phyloP scores from a whole-genome alignment of 306 rosid genomes.

The Rosa chinensis region DNA sequence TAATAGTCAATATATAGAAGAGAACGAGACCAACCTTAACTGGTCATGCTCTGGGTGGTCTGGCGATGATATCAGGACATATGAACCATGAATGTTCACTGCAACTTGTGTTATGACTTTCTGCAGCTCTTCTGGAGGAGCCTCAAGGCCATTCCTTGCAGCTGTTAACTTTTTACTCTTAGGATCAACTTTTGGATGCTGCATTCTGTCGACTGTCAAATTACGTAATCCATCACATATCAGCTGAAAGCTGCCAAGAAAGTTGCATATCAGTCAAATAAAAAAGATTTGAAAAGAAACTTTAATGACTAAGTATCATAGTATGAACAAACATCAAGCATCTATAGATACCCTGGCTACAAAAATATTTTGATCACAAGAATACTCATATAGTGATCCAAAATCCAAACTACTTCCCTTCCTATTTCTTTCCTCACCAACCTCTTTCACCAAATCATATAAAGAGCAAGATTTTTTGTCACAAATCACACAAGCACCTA shows the following conservation, averaged over 20 bases:
- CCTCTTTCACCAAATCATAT: background rate
- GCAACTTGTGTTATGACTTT: slow-evolving; percentile 64
- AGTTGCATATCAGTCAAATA: slow-evolving; percentile 23
- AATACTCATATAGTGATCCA: background rate
- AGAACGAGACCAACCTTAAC: slow-evolving; percentile 52
- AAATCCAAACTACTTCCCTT: background rate
- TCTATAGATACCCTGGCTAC: background rate
- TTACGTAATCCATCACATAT: slow-evolving; percentile 67
- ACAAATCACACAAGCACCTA: background rate
- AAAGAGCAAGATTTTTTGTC: background rate
- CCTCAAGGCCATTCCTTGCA: slow-evolving; percentile 54
- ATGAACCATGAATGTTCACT: slow-evolving; percentile 60
- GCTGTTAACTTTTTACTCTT: slow-evolving; percentile 60
- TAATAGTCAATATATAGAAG: background rate
- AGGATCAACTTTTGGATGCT: slow-evolving; percentile 61
- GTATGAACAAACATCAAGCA: background rate
- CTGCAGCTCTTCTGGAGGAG: slow-evolving; percentile 68
- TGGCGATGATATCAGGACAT: slow-evolving; percentile 62
- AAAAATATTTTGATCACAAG: background rate
- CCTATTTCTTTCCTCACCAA: background rate
- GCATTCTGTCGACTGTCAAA: slow-evolving; percentile 45
- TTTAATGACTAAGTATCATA: background rate
- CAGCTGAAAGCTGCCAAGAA: slow-evolving; percentile 68
- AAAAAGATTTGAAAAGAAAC: slow-evolving; percentile 5
- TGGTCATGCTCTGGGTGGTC: slow-evolving; percentile 62